Evolutionary conservation across 805 yeast genomes (phyloP), one percentile per base, ranked within the genome.

Genomic region (Zygosaccharomyces lentus): DNA sequence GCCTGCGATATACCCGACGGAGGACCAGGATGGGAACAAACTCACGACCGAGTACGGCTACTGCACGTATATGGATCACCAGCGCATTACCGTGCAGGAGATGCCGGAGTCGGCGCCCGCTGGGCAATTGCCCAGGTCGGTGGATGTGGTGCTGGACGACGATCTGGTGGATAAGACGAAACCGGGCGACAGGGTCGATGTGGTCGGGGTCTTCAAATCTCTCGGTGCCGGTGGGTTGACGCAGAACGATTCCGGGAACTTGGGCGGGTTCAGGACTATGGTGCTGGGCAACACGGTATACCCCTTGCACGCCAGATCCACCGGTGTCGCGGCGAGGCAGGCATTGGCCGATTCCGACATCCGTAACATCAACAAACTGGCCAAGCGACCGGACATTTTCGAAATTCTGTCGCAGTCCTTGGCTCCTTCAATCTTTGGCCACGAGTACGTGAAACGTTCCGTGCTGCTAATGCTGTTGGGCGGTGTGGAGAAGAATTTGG

Each of bases 61-160:
- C 61, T 83, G 90, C 6, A 88, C 95, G 24, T 93, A 87, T 65
- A 76, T 91, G 57, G 99, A 93, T 67, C 96, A 91, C 64, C 99
- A 93, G 68, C 84, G 88, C 32, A 77, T 93, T 30, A 80, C 96
- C 0, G 84, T 93, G 30, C 99, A 93, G 66, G 99, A 93, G 70
- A 87, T 93, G 87, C 98, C 99, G 1, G 98, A 93, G 69, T 75
- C 83, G 52, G 96, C 98, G 1, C 99, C 98, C 12, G 95, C 98
- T 0, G 99, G 99, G 46, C 98, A 91, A 69, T 74, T 93, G 52
- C 99, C 99, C 29, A 76, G 98, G 58, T 82, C 96, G 2, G 77
- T 93, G 29, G 99, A 93, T 61, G 84, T 91, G 19, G 79, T 91
- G n/a, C 70, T 93, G 58, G 96, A 91, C 65, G 97, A 90, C 59